phyloP scores from a whole-genome alignment of 352 stramenopile genomes.

The Pythium utonaiense region DNA sequence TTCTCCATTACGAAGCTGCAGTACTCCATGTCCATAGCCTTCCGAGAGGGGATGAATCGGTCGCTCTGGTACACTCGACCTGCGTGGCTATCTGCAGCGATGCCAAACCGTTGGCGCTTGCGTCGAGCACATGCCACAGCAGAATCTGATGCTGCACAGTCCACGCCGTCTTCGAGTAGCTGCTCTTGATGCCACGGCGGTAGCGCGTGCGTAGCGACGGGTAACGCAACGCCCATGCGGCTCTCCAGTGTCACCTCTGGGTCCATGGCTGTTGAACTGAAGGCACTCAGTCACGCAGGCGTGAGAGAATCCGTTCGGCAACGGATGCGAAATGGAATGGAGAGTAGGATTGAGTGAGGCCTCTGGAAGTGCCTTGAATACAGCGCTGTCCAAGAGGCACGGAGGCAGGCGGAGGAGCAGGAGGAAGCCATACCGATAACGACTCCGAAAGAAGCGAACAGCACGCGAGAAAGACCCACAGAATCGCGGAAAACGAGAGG shows the following conservation, averaged over 20 bases:
- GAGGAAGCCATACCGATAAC: background rate
- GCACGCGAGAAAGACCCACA: background rate
- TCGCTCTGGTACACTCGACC: conserved; percentile 30
- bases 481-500: background rate
- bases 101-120: conserved; percentile 29
- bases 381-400: conserved; percentile 4
- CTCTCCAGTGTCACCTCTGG: conserved; percentile 24
- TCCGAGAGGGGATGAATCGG: conserved; percentile 43
- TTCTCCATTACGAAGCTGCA: conserved; percentile 33
- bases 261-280: conserved; percentile 12
- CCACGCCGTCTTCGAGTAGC: conserved; percentile 11
- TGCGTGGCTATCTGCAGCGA: background rate
- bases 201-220: conserved; percentile 16
- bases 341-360: background rate
- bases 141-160: background rate
- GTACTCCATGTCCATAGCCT: conserved; percentile 43
- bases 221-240: conserved; percentile 25
- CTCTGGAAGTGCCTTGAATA: conserved; percentile 1
- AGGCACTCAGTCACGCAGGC: no score
- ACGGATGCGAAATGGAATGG: background rate
- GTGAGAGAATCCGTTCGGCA: background rate
- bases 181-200: conserved; percentile 32
- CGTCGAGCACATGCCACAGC: conserved; percentile 6
- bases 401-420: background rate
- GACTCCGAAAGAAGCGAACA: background rate